These are phyloP conservation scores for Globisporangium emineosum DNA, from an alignment of 352 stramenopile species.

Conservation along the genomic window DNA sequence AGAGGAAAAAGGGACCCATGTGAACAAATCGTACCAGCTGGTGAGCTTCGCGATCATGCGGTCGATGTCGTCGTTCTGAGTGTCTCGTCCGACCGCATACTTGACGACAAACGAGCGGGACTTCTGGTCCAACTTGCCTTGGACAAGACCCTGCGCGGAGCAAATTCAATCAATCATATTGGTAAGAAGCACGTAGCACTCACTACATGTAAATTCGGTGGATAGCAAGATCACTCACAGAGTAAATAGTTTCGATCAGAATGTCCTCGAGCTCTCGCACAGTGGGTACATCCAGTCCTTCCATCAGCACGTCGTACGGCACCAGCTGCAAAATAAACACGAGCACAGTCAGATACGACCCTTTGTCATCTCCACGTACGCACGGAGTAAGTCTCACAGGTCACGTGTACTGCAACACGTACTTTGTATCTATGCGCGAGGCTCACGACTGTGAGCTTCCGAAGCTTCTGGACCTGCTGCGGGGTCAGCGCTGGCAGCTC, in stretches of 20 bases:
- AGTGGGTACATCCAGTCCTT: conserved; percentile 68
- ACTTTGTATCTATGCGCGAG: conserved; percentile 85
- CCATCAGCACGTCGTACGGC: conserved; percentile 78
- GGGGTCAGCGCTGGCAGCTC: conserved; percentile 64
- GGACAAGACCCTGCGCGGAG: conserved; percentile 64
- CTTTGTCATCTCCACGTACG: too few relatives aligned
- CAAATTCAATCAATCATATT: background rate
- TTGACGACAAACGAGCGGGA: conserved; percentile 77
- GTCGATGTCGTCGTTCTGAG: conserved; percentile 79
- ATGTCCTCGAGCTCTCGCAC: conserved; percentile 91
- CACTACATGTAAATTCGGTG: too few relatives aligned
- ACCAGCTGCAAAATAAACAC: conserved; percentile 44
- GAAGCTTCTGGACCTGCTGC: conserved; percentile 80
- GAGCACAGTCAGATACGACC: background rate
- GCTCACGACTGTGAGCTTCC: conserved; percentile 87
- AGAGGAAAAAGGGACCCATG: background rate
- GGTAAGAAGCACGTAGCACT: too few relatives aligned
- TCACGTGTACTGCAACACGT: conserved; percentile 1
- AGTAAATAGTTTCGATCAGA: conserved; percentile 93
- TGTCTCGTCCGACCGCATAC: conserved; percentile 87
- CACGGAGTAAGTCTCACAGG: background rate
- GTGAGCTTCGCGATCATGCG: conserved; percentile 87
- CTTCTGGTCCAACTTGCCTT: conserved; percentile 91
- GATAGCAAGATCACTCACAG: conserved; percentile 34
- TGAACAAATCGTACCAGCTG: conserved; percentile 44